These are phyloP conservation scores for Golubevia sp. DNA, from an alignment of 1,284 basidiomycete species.

Conservation along the genomic window DNA sequence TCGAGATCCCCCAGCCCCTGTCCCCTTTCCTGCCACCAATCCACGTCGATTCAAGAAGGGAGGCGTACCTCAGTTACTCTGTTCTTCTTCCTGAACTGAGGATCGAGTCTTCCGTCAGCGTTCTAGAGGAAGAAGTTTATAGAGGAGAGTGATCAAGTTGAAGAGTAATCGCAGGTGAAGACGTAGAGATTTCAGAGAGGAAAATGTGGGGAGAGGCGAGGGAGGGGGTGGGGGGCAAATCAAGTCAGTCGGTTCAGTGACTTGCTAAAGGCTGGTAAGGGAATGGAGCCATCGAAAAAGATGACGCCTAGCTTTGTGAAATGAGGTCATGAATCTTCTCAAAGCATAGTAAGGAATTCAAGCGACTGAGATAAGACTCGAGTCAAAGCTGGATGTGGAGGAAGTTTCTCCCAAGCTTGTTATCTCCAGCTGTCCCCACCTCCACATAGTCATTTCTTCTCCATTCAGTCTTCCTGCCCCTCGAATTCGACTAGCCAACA, in stretches of 20 bases:
- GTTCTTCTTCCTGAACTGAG: slow-evolving; percentile 54
- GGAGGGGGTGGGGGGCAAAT: slow-evolving; percentile 32
- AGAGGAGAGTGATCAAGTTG: background rate
- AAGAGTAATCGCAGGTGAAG: slow-evolving; percentile 2
- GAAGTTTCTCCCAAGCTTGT: no score
- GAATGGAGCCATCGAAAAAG: background rate
- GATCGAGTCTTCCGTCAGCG: slow-evolving; percentile 35
- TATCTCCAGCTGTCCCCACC: no score
- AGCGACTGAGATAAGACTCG: no score
- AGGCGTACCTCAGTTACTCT: slow-evolving; percentile 54
- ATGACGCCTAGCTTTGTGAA: no score
- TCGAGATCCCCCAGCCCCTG: slow-evolving; percentile 8
- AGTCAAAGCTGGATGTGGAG: no score
- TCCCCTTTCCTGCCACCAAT: slow-evolving; percentile 10
- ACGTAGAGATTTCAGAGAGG: slow-evolving; percentile 22
- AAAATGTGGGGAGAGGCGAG: slow-evolving; percentile 36
- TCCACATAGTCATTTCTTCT: no score
- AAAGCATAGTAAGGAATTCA: no score
- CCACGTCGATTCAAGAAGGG: background rate
- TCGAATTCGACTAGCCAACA: no score
- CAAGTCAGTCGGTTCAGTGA: slow-evolving; percentile 30
- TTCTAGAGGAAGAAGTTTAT: background rate
- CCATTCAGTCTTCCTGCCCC: no score
- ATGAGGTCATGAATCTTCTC: no score
- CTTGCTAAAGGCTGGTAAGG: background rate